Conservation (phyloP, 306 rosid species). For the Castanopsis chinensis region DNA sequence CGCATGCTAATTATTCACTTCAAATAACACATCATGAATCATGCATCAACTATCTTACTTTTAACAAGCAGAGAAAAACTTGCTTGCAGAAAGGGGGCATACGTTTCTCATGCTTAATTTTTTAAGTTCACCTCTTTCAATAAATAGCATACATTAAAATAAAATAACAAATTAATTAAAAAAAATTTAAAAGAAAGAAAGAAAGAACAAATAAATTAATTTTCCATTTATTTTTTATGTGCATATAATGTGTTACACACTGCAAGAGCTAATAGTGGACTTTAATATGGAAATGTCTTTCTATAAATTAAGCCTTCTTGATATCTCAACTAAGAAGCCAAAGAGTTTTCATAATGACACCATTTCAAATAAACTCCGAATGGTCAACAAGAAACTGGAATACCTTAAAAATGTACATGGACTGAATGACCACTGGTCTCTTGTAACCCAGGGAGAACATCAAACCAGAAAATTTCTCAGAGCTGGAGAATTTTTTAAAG, state of each 20-base stretch:
- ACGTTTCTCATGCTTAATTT: background rate
- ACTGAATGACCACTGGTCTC: conserved; percentile 77
- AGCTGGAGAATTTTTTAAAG: conserved; percentile 67
- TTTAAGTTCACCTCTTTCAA: background rate
- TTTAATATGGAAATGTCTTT: background rate
- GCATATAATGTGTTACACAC: background rate
- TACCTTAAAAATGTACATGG: conserved; percentile 98
- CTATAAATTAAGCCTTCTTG: background rate
- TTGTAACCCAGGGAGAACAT: conserved; percentile 72
- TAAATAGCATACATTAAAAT: background rate
- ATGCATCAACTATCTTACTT: background rate
- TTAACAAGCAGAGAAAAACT: background rate
- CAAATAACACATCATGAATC: background rate
- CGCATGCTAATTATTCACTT: background rate
- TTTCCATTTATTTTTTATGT: background rate
- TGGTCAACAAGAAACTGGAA: background rate
- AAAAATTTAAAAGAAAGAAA: too few species aligned
- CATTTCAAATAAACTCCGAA: background rate
- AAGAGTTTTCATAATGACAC: background rate
- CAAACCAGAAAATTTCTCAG: conserved; percentile 63
- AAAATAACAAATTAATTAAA: background rate
- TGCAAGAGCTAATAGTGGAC: background rate
- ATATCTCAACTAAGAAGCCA: background rate
- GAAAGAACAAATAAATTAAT: too few species aligned
- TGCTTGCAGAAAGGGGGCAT: background rate